Percentiles rank a stretch among this genome's conserved stretches.
Evolutionary conservation across 1,139 yeast species (phyloP).

Genomic region (Geotrichum citri-aurantii): DNA sequence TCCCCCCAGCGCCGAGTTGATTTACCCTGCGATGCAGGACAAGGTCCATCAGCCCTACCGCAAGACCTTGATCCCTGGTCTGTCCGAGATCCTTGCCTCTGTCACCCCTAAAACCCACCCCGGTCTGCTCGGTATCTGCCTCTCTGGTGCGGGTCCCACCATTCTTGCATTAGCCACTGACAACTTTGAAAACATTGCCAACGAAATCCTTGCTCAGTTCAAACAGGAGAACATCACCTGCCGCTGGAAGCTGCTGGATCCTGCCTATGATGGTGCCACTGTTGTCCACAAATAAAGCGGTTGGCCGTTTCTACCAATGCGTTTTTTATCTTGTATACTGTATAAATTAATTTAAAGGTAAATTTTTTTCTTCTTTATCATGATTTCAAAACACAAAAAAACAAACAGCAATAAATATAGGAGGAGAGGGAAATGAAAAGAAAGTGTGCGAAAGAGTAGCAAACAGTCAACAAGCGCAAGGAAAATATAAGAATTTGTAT

Average conservation of each 20-base stretch:
- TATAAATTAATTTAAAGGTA: background rate
- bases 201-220: constrained; percentile 65
- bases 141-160: constrained; percentile 98
- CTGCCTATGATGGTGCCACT: constrained; percentile 80
- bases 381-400: background rate
- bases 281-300: constrained; percentile 10
- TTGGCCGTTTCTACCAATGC: background rate
- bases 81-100: constrained; percentile 69
- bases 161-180: constrained; percentile 88
- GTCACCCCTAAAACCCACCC: constrained; percentile 78
- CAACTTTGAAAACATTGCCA: constrained; percentile 78
- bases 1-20: constrained; percentile 75
- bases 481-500: background rate
- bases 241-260: constrained; percentile 74
- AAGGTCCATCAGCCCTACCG: constrained; percentile 95
- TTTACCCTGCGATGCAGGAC: constrained; percentile 95
- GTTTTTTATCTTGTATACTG: background rate
- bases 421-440: background rate
- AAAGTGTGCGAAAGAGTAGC: background rate
- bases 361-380: background rate
- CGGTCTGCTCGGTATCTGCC: constrained; percentile 87
- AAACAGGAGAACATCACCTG: constrained; percentile 62
- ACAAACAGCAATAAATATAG: background rate
- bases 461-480: too few relatives aligned
- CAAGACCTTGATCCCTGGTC: constrained; percentile 83